Conservation (phyloP, 1,284 basidiomycete species). For the Testicularia cyperi region DNA sequence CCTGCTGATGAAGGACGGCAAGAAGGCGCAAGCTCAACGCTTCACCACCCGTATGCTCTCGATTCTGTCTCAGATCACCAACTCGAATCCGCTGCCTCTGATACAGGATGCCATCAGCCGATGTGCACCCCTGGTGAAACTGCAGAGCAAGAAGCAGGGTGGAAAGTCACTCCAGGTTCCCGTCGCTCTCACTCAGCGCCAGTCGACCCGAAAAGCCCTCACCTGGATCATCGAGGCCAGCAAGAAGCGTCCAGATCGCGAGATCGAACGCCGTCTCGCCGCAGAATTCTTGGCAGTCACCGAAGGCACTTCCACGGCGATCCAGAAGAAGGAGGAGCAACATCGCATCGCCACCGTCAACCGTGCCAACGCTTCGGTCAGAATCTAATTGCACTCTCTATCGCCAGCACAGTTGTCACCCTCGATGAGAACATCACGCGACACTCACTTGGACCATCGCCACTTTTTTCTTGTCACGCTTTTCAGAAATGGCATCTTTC, state of each 20-base stretch:
- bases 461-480: neutral
- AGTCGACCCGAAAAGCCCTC: constrained; percentile 59
- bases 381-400: no score
- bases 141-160: constrained; percentile 59
- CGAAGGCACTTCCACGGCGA: constrained; percentile 57
- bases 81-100: constrained; percentile 58
- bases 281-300: constrained; percentile 60
- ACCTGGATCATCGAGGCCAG: constrained; percentile 61
- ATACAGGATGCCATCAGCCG: constrained; percentile 57
- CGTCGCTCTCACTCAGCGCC: constrained; percentile 55
- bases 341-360: constrained; percentile 77
- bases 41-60: constrained; percentile 55
- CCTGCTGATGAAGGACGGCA: constrained; percentile 61
- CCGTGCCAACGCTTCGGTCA: constrained; percentile 65
- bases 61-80: constrained; percentile 50
- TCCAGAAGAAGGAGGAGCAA: constrained; percentile 61
- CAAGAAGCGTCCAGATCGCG: constrained; percentile 59
- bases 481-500: no score
- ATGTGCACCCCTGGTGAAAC: constrained; percentile 56
- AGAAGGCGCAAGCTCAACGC: constrained; percentile 58
- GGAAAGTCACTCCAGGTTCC: constrained; percentile 61
- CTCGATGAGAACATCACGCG: no score
- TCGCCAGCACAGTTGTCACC: no score
- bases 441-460: no score
- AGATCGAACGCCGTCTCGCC: constrained; percentile 59